Base-by-base conservation (phyloP, 2,329 filamentous ascomycete genomes). In the Hypoxylon sp. region DNA sequence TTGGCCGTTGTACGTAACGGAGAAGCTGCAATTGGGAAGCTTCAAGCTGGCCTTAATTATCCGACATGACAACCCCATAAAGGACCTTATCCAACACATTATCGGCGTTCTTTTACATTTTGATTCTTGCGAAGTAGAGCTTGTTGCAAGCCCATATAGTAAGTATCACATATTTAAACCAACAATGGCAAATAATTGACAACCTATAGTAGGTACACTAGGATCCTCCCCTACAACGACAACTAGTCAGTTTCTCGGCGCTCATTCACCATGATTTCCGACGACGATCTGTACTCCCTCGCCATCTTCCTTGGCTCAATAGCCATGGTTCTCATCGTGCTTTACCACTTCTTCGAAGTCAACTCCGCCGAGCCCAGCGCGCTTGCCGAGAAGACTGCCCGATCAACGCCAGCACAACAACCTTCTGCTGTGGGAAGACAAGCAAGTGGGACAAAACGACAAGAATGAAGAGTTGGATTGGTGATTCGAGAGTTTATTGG, bases 291-390 rank as follows among this genome's bases (percentile, higher is more conserved):
- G 76, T 98, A 98, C 87, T 88, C 88, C 70, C 89, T 99, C 31
- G 94, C 96, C 80, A 90, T 98, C 80, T 95, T 98, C 80, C 92
- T 99, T 67, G 96, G 96, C 83, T 92, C 90, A 61, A 88, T 91
- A 44, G 90, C 95, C 70, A 95, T 98, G 93, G 85, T 98, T 48
- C 87, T 99, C 69, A 98, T 98, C 73, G 90, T 99, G 31, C 82
- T 97, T 29, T 98, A 99, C 82, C 94, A 98, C 81, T 98, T 97
- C 83, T 90, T 99, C 76, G 95, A 98, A 80, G 88, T 97, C 84
- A 98, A 99, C 78, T 89, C 93, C n/a, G 85, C 75, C 63, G 78
- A 80, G 13, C 70, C 74, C 21, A 70, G 67, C 50, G 62, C 72
- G 21, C 71, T 73, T 47, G 65, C 69, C 51, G 70, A 77, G 52